These are phyloP conservation scores for Boeremia exigua DNA, from an alignment of 2,329 filamentous ascomycete genomes.

Conservation along the genomic window DNA sequence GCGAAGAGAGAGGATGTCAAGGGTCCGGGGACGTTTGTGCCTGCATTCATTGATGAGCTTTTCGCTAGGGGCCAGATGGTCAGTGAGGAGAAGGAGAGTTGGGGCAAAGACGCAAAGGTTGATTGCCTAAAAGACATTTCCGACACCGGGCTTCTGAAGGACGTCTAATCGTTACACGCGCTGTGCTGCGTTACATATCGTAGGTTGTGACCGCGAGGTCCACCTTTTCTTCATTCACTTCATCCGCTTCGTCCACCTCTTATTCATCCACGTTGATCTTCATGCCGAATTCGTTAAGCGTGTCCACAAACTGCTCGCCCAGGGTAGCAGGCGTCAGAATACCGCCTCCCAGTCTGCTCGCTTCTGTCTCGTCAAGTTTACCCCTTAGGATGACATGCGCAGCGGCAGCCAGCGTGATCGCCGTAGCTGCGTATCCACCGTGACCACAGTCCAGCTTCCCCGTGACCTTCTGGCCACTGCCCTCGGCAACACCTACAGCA, in stretches of 20 bases:
- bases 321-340: slow-evolving; percentile 75
- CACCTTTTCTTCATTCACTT: too few species aligned
- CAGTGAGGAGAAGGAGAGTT: slow-evolving; percentile 18
- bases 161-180: background rate
- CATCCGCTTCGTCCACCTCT: background rate
- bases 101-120: slow-evolving; percentile 23
- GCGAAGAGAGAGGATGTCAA: slow-evolving; percentile 64
- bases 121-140: slow-evolving; percentile 25
- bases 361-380: slow-evolving; percentile 54
- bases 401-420: slow-evolving; percentile 66
- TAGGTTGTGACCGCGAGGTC: background rate
- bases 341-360: slow-evolving; percentile 66
- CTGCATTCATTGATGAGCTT: slow-evolving; percentile 79
- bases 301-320: slow-evolving; percentile 70
- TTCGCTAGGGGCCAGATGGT: slow-evolving; percentile 40
- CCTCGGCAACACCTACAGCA: slow-evolving; percentile 66
- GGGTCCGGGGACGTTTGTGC: slow-evolving; percentile 86
- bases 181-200: background rate
- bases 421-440: slow-evolving; percentile 72
- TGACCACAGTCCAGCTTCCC: slow-evolving; percentile 64
- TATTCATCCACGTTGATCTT: slow-evolving; percentile 52
- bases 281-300: slow-evolving; percentile 66
- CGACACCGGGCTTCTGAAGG: slow-evolving; percentile 30
- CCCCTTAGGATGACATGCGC: slow-evolving; percentile 71
- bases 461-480: slow-evolving; percentile 59